phyloP scores from a whole-genome alignment of 2,329 filamentous ascomycete species.

The Graphilbum sp. region DNA sequence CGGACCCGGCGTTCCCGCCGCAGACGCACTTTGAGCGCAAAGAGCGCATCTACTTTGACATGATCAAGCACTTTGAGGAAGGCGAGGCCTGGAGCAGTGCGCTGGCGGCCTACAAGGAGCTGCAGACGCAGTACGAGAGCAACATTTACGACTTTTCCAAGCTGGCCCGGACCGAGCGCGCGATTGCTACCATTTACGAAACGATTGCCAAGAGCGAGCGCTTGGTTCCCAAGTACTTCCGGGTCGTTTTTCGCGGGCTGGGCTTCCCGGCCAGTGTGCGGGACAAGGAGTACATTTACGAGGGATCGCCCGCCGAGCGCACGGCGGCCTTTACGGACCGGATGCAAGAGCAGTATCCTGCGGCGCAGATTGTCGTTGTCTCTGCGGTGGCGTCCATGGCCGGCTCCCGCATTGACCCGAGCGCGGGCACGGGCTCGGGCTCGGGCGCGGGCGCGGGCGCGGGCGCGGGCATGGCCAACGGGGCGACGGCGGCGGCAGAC shows the following conservation, averaged over 20 bases:
- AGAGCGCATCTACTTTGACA: conserved; percentile 80
- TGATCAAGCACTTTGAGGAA: conserved; percentile 89
- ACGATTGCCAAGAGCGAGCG: conserved; percentile 69
- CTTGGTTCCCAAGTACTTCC: conserved; percentile 72
- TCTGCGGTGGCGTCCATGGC: conserved; percentile 1
- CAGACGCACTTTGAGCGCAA: conserved; percentile 87
- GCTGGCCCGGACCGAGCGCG: conserved; percentile 71
- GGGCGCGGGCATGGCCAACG: no score
- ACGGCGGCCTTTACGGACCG: conserved; percentile 73
- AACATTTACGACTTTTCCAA: conserved; percentile 87
- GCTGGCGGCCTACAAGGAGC: conserved; percentile 73
- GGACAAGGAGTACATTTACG: conserved; percentile 87
- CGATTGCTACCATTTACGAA: conserved; percentile 87
- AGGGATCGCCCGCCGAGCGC: conserved; percentile 62
- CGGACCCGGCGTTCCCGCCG: conserved; percentile 61
- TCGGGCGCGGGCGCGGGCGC: no score
- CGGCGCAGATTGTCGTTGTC: conserved; percentile 54
- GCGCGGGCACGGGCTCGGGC: no score
- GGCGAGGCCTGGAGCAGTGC: conserved; percentile 90
- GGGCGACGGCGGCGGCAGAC: conserved; percentile 25
- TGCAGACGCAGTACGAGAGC: conserved; percentile 79
- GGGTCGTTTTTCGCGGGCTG: conserved; percentile 74
- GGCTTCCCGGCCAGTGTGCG: conserved; percentile 68
- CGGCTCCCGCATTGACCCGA: conserved; percentile 3
- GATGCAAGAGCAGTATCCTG: conserved; percentile 79